phyloP scores from a whole-genome alignment of 2,329 filamentous ascomycete genomes.

The Fusarium gaditjirri region DNA sequence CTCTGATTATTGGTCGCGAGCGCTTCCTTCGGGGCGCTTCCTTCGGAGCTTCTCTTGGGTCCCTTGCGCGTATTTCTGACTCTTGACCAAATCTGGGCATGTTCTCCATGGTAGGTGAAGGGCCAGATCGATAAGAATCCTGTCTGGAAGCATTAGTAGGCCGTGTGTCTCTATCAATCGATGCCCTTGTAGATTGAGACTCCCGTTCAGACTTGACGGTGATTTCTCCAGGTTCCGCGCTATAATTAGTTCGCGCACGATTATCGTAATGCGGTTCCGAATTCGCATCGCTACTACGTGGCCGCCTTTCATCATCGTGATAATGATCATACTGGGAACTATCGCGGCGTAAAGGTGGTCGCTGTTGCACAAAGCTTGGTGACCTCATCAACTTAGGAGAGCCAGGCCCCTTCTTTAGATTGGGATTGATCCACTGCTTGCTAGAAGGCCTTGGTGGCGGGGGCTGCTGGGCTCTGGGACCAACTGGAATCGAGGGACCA shows the following conservation, averaged over 20 bases:
- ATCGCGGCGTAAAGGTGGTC: conserved; percentile 53
- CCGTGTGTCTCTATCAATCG: conserved; percentile 40
- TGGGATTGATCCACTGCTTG: conserved; percentile 70
- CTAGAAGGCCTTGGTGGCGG: conserved; percentile 60
- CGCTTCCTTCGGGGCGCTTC: conserved; percentile 39
- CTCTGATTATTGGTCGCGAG: conserved; percentile 46
- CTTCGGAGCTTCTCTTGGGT: conserved; percentile 20
- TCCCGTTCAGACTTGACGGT: conserved; percentile 54
- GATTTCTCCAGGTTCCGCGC: conserved; percentile 61
- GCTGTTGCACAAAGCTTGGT: conserved; percentile 59
- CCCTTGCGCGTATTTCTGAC: conserved; percentile 19
- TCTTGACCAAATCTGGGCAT: conserved; percentile 26
- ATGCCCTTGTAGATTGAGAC: conserved; percentile 47
- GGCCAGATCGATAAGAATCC: conserved; percentile 32
- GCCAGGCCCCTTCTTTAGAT: conserved; percentile 61
- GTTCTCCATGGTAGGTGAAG: conserved; percentile 41
- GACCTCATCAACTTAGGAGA: conserved; percentile 64
- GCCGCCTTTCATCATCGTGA: conserved; percentile 57
- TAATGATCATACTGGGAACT: conserved; percentile 51
- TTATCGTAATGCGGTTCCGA: conserved; percentile 54
- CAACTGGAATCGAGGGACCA: conserved; percentile 62
- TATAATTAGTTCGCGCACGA: conserved; percentile 53
- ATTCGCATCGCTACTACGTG: conserved; percentile 65
- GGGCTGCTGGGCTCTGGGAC: conserved; percentile 63
- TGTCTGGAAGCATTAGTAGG: conserved; percentile 20